These are phyloP conservation scores for Eucalyptus lansdowneana DNA, from an alignment of 345 rosid genomes.

Conservation along the genomic window DNA sequence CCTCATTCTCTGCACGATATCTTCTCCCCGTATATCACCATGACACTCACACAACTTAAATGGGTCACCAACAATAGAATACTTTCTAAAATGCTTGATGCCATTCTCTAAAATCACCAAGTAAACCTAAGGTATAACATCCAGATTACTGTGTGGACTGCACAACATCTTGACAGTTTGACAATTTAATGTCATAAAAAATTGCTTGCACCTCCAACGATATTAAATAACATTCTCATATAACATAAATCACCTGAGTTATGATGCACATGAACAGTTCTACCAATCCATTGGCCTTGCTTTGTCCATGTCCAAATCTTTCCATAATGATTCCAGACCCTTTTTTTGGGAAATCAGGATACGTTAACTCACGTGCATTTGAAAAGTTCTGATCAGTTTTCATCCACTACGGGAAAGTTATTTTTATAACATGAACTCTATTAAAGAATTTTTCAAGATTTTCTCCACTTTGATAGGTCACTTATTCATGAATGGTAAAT, in stretches of 20 bases:
- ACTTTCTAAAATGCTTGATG: background rate
- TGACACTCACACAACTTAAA: background rate
- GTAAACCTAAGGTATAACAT: background rate
- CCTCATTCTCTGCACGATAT: background rate
- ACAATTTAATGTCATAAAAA: background rate
- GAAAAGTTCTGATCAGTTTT: background rate
- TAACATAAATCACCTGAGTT: background rate
- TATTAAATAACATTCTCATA: background rate
- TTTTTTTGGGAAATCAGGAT: background rate
- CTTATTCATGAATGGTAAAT: background rate
- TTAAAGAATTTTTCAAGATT: background rate
- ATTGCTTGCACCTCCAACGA: background rate
- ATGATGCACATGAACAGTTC: background rate
- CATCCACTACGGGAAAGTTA: background rate
- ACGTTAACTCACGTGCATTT: background rate
- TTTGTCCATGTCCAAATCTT: background rate
- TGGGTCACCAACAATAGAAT: background rate
- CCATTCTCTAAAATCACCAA: background rate
- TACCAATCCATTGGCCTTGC: background rate
- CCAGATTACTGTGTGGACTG: background rate
- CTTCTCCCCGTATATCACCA: background rate
- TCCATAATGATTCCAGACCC: background rate
- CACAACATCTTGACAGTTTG: background rate
- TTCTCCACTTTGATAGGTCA: background rate
- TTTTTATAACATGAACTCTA: background rate